Evolutionary conservation across 192 early-diverging fungal species (phyloP).

Genomic region (Linnemannia exigua): DNA sequence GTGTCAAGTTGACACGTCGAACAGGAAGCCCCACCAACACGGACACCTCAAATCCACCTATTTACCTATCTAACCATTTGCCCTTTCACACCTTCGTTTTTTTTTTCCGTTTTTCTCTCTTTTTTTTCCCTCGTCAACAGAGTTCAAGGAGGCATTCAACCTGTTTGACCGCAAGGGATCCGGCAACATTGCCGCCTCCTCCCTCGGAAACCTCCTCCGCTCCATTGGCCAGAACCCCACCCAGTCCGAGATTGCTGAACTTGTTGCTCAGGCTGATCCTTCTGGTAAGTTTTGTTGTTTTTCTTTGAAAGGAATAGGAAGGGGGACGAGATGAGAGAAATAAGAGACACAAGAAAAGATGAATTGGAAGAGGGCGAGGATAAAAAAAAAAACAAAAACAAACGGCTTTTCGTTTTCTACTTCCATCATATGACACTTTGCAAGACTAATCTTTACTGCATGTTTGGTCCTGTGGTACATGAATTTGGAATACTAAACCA

Average conservation of each 20-base stretch:
- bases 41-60: too few species aligned
- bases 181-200: constrained; percentile 71
- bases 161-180: constrained; percentile 84
- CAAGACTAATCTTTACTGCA: too few species aligned
- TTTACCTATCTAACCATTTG: background rate
- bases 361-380: too few species aligned
- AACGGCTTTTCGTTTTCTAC: background rate
- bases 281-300: constrained; percentile 53
- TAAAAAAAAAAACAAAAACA: too few species aligned
- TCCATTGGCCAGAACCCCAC: constrained; percentile 86
- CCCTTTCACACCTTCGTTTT: background rate
- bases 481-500: too few species aligned
- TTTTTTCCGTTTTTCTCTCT: background rate
- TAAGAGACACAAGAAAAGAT: background rate
- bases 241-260: constrained; percentile 78
- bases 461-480: too few species aligned
- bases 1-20: too few species aligned
- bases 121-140: constrained; percentile 38
- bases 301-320: background rate
- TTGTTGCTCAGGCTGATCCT: constrained; percentile 64
- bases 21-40: too few species aligned
- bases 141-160: constrained; percentile 85
- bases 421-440: background rate
- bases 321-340: background rate
- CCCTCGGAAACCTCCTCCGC: constrained; percentile 81